Evolutionary conservation across 352 stramenopile species (phyloP), one percentile per base, ranked within the genome.

Genomic region (Globisporangium echinulatum): DNA sequence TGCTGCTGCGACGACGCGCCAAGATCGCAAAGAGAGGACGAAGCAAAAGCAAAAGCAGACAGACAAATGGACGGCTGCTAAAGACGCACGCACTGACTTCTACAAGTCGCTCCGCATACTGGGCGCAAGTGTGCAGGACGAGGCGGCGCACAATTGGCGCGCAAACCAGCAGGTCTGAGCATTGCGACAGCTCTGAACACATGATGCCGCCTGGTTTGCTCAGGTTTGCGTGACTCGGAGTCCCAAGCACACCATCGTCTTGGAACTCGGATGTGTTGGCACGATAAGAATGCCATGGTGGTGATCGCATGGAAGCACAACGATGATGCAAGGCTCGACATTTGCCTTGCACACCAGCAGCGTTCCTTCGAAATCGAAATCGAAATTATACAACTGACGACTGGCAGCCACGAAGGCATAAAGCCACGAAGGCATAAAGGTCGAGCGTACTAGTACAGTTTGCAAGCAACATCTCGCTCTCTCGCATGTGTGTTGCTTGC

Each of bases 21-120:
- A 59, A 59, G 54, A 53, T 59, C 44, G 38, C 54, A 25, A 52
- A 59, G 54, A 59, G 25, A 33, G 25, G 25, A 33, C 25, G 2
- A 33, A 25, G 25, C 25, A 25, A 25, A 33, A 33, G 25, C 25
- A 25, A 25, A 25, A 25, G 19, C 19, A 25, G 19, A 25, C 19
- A 33, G 25, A 33, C 25, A 33, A 33, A 33, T 33, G 25, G 25
- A 33, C 25, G 25, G 25, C 25, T 33, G 25, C 25, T 3, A 33
- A 33, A 33, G 25, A 33, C 25, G 25, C 25, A 33, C 25, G 25
- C 25, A 33, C 25, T 33, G 25, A 33, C 25, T 33, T 33, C 25
- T 33, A 33, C 25, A 33, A 33, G 25, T 33, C 25, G 25, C 1
- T 33, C 25, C 42, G 42, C 42, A 47, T 47, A 47, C 42, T 47